These are phyloP conservation scores for Nematodospora anomalae DNA, from an alignment of 1,139 yeast genomes.

Conservation along the genomic window DNA sequence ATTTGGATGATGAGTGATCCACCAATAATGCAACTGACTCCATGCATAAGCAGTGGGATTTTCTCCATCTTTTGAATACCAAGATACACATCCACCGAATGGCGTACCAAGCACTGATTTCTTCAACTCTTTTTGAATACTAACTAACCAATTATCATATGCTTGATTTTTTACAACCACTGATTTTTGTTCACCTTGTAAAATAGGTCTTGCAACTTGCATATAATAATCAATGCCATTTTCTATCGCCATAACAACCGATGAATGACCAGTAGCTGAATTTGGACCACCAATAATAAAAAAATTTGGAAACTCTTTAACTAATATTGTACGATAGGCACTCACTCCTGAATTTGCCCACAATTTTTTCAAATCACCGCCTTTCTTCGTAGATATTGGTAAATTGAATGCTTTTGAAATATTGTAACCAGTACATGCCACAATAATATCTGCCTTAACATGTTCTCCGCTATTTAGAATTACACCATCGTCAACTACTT, in stretches of 20 bases:
- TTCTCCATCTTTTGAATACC: constrained; percentile 34
- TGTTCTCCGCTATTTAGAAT: constrained; percentile 30
- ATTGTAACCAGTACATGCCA: constrained; percentile 48
- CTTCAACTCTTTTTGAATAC: constrained; percentile 28
- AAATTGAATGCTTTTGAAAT: constrained; percentile 22
- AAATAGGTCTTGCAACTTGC: constrained; percentile 27
- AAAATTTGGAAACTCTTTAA: constrained; percentile 37
- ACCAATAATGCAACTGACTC: constrained; percentile 38
- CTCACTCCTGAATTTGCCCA: constrained; percentile 35
- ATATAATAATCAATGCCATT: constrained; percentile 30
- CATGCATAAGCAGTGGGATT: constrained; percentile 42
- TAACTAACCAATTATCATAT: constrained; percentile 38
- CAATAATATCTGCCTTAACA: constrained; percentile 40
- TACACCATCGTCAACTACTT: constrained; percentile 30
- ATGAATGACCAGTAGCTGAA: constrained; percentile 46
- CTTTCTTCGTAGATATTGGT: constrained; percentile 30
- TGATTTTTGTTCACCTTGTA: constrained; percentile 31
- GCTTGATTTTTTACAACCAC: constrained; percentile 33
- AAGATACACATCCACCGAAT: constrained; percentile 46
- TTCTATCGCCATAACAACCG: constrained; percentile 45
- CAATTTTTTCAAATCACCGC: constrained; percentile 18
- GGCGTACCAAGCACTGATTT: constrained; percentile 39
- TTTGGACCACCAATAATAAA: constrained; percentile 45
- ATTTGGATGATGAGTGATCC: constrained; percentile 28
- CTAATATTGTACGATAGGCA: constrained; percentile 39